Conservation (phyloP, 2,329 filamentous ascomycete genomes). For the Ambrosiella cleistominuta region DNA sequence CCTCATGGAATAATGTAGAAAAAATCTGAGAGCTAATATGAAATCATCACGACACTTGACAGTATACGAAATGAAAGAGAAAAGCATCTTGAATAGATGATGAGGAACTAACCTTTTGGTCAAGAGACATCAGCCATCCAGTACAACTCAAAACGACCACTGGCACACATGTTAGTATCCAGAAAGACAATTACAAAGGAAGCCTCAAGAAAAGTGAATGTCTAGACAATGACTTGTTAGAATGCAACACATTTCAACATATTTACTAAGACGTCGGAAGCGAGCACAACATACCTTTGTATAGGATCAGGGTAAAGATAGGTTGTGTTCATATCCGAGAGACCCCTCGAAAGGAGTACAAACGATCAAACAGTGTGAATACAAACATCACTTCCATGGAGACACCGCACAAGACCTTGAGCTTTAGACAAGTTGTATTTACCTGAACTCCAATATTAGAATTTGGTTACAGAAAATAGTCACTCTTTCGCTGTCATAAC, state of each 20-base stretch:
- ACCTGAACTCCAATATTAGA: slow-evolving; percentile 22
- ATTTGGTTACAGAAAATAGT: slow-evolving; percentile 4
- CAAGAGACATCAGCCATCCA: background rate
- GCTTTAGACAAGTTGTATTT: slow-evolving; percentile 16
- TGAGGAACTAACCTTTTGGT: background rate
- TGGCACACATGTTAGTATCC: background rate
- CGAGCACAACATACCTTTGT: background rate
- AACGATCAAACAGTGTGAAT: slow-evolving; percentile 44
- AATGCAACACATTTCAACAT: background rate
- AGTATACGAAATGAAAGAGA: background rate
- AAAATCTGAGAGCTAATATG: background rate
- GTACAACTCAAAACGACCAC: background rate
- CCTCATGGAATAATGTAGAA: background rate
- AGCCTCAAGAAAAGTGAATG: background rate
- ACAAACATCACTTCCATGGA: slow-evolving; percentile 23
- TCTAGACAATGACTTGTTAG: background rate
- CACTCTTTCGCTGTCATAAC: slow-evolving; percentile 16
- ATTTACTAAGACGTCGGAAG: background rate
- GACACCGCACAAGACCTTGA: slow-evolving; percentile 7
- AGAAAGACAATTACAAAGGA: background rate
- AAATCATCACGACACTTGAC: background rate
- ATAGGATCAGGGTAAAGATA: slow-evolving; percentile 13
- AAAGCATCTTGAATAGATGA: background rate
- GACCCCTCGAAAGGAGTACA: slow-evolving; percentile 19
- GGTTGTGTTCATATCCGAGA: slow-evolving; percentile 33